These are phyloP conservation scores for Caulochytrium protostelioides DNA, from an alignment of 371 early-diverging fungal genomes.

Conservation along the genomic window DNA sequence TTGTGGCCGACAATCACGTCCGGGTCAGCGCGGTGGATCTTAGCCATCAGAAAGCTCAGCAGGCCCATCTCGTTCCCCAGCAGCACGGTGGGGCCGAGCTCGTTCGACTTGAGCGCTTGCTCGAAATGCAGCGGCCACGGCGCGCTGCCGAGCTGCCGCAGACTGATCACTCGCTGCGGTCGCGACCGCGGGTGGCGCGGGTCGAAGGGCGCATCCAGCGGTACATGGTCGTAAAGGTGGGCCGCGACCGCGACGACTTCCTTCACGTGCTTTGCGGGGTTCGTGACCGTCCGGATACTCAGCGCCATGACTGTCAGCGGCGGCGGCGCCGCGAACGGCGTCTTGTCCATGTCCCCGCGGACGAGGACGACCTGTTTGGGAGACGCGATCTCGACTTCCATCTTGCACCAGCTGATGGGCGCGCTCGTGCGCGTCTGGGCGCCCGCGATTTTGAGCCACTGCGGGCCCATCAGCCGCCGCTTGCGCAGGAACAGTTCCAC, in stretches of 20 bases:
- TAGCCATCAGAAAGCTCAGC: constrained; percentile 42
- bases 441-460: constrained; percentile 59
- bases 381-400: constrained; percentile 40
- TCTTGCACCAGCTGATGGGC: constrained; percentile 66
- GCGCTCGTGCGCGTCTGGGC: constrained; percentile 14
- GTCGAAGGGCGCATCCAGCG: too few species aligned
- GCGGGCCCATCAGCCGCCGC: constrained; percentile 89
- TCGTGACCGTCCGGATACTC: constrained; percentile 56
- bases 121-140: too few species aligned
- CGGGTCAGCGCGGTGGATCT: constrained; percentile 55
- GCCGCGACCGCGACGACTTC: too few species aligned
- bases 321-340: constrained; percentile 31
- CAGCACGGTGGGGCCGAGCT: constrained; percentile 52
- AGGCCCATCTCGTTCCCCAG: constrained; percentile 36
- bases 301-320: constrained; percentile 69
- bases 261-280: constrained; percentile 48
- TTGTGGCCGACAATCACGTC: constrained; percentile 95
- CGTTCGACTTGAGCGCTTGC: constrained; percentile 67
- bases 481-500: constrained; percentile 82
- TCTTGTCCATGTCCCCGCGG: constrained; percentile 17
- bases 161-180: too few species aligned
- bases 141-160: too few species aligned
- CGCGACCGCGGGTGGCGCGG: too few species aligned
- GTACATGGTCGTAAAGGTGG: too few species aligned
- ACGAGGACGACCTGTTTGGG: constrained; percentile 47